A percentile compares a stretch with the other conserved stretches of the same genome.
Evolutionary conservation across 164 flowering plant genomes (phyloP).

Genomic region (Taxillus chinensis): DNA sequence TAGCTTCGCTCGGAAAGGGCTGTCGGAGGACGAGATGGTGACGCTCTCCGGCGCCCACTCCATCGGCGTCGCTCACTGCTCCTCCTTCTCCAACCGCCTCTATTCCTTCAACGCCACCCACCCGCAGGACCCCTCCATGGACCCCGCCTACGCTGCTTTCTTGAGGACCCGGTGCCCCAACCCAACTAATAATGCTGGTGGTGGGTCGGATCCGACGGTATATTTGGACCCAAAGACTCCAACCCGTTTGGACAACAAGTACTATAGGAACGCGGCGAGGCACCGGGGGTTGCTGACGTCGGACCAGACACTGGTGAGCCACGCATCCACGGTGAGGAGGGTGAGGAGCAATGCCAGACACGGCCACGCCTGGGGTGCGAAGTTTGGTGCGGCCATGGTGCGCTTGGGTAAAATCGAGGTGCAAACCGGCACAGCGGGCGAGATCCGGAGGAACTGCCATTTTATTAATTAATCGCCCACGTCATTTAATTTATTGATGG

Average conservation of each 20-base stretch:
- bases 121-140: constrained; percentile 24
- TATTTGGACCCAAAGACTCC: constrained; percentile 15
- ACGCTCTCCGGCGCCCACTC: constrained; percentile 16
- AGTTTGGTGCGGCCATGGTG: constrained; percentile 29
- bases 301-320: constrained; percentile 19
- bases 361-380: constrained; percentile 10
- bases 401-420: constrained; percentile 28
- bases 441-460: constrained; percentile 24
- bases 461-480: constrained; percentile 13
- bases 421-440: constrained; percentile 21
- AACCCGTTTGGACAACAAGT: constrained; percentile 19
- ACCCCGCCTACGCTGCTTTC: constrained; percentile 10
- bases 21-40: constrained; percentile 15
- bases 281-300: constrained; percentile 18
- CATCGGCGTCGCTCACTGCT: constrained; percentile 11
- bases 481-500: no score
- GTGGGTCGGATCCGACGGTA: constrained; percentile 10
- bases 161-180: constrained; percentile 24
- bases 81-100: constrained; percentile 18
- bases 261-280: constrained; percentile 8
- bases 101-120: constrained; percentile 15
- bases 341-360: constrained; percentile 18
- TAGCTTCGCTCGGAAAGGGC: constrained; percentile 8
- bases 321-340: constrained; percentile 5
- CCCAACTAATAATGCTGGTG: not conserved